phyloP scores from a whole-genome alignment of 169 alveolate genomes.

The Plasmodium ovale region DNA sequence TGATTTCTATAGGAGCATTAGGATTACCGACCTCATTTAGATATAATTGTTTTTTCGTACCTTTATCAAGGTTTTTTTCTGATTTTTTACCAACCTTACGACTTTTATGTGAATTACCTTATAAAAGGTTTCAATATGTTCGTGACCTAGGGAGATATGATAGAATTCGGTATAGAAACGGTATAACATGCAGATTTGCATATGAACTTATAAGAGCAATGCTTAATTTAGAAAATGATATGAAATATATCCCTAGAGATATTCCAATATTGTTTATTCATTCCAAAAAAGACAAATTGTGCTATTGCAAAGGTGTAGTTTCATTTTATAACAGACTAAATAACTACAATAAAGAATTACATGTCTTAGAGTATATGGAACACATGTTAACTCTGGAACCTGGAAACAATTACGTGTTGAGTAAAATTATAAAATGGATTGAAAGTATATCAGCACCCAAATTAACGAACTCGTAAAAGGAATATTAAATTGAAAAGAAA shows the following conservation, averaged over 20 bases:
- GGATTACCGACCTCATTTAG: slow-evolving; percentile 6
- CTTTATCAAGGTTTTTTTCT: slow-evolving; percentile 46
- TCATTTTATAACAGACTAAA: slow-evolving; percentile 29
- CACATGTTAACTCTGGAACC: slow-evolving; percentile 53
- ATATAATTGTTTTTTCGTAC: slow-evolving; percentile 49
- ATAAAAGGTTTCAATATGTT: neutral
- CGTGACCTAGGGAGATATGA: slow-evolving; percentile 47
- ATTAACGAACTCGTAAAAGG: too few relatives aligned
- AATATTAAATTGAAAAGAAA: too few relatives aligned
- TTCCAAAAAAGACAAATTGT: slow-evolving; percentile 71
- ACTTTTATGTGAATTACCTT: slow-evolving; percentile 25
- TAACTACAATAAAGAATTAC: slow-evolving; percentile 7
- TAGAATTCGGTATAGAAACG: slow-evolving; percentile 31
- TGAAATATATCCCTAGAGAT: slow-evolving; percentile 58
- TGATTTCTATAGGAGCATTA: slow-evolving; percentile 78
- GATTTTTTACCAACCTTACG: slow-evolving; percentile 55
- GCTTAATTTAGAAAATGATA: slow-evolving; percentile 54
- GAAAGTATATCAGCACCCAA: neutral
- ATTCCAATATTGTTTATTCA: slow-evolving; percentile 80
- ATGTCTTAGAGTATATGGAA: slow-evolving; percentile 33
- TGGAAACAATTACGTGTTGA: slow-evolving; percentile 25
- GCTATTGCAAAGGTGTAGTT: slow-evolving; percentile 30
- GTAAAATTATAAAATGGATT: slow-evolving; percentile 12
- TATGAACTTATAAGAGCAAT: slow-evolving; percentile 78
- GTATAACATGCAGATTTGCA: slow-evolving; percentile 62